Evolutionary conservation across 2,329 filamentous ascomycete genomes (phyloP), one percentile per base, ranked within the genome.

Genomic region (Trichoderma semiorbis): DNA sequence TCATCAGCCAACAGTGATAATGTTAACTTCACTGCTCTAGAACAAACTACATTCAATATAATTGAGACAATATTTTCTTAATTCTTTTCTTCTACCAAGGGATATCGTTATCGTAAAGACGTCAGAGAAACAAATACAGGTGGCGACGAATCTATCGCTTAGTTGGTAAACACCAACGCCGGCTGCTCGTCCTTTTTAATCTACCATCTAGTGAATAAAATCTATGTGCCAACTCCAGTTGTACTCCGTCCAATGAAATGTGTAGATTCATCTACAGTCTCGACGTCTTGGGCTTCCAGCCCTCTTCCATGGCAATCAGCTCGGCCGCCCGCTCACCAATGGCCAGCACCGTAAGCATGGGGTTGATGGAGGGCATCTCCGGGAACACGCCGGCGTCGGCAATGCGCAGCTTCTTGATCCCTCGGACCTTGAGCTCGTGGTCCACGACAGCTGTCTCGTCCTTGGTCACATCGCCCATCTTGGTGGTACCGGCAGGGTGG

Each of bases 331-430:
- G 87, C 88, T 97, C 94, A 8, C 93, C 94, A 77, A 97, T 89
- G 68, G 89, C 91, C 78, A 97, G 82, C 6, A 97, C 94, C 1
- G 94, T 97, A 78, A 97, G 84, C 94, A 97, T 96, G 72, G 93
- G 94, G 84, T 97, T 97, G 80, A 96, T 92, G 69, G 88, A 92
- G 60, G 92, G 87, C 89, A 97, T 97, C 73, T 92, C 92, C 0
- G 94, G 94, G 85, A 97, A 97, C 65, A 97, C 89, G 77, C 94
- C 93, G 0, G 94, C 94, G 80, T 97, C 94, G 1, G 93, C 93
- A 75, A 97, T 93, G 72, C 94, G 88, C 72, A 97, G 82, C 34
- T 89, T 89, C 84, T 90, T 89, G 74, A 97, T 82, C 0, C 93
- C 93, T 32, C 89, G 86, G 34, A 97, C 85, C 83, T 88, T 91